Conservation (phyloP, 1,284 basidiomycete genomes). For the Trichosporon coremiiforme region DNA sequence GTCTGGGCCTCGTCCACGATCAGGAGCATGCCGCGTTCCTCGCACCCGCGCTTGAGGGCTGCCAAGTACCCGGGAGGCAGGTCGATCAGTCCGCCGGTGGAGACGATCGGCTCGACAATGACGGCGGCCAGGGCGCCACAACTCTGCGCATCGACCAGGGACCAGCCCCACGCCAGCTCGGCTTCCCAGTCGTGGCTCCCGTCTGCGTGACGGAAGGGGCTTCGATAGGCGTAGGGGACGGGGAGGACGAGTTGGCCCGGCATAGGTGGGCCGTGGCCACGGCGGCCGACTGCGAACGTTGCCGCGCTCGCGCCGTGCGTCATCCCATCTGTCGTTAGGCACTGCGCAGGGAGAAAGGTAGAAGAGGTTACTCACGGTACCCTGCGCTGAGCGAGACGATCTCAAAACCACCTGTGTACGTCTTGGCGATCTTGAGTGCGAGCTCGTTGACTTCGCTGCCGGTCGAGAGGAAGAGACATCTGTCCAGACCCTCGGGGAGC, state of each 20-base stretch:
- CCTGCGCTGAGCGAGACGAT: constrained; percentile 41
- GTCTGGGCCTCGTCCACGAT: constrained; percentile 84
- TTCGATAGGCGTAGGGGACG: constrained; percentile 39
- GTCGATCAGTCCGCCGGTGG: constrained; percentile 42
- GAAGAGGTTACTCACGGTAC: constrained; percentile 32
- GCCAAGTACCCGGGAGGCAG: constrained; percentile 42
- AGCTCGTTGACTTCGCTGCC: constrained; percentile 45
- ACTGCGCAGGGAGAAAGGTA: background rate
- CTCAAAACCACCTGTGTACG: constrained; percentile 47
- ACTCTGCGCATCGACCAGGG: constrained; percentile 46
- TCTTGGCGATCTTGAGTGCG: constrained; percentile 50
- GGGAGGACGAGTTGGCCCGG: constrained; percentile 41
- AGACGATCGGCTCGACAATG: constrained; percentile 59
- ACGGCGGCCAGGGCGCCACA: constrained; percentile 38
- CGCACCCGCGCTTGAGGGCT: constrained; percentile 40
- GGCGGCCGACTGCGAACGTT: constrained; percentile 43
- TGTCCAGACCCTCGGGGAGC: constrained; percentile 37
- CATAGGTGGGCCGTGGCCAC: constrained; percentile 42
- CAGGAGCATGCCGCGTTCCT: constrained; percentile 59
- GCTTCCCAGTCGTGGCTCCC: constrained; percentile 50
- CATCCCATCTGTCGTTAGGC: constrained; percentile 39
- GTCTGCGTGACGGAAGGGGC: constrained; percentile 42
- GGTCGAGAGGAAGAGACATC: constrained; percentile 44
- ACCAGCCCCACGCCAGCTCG: constrained; percentile 48
- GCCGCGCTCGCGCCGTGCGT: constrained; percentile 44